Evolutionary conservation across 2,329 filamentous ascomycete genomes (phyloP).

Genomic region (Stagonosporopsis vannaccii): DNA sequence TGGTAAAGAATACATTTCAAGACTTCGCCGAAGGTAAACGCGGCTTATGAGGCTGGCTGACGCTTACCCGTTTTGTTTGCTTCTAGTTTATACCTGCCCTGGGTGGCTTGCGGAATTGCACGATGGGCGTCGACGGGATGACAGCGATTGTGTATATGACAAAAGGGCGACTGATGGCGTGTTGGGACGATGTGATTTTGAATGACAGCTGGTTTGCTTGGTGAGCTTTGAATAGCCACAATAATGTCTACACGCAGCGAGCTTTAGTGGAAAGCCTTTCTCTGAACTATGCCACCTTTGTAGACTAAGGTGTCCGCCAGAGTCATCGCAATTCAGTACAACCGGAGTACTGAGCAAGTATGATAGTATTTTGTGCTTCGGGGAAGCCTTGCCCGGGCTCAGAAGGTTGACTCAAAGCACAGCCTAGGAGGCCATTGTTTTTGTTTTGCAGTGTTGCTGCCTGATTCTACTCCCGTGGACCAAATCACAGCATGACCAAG

Average conservation of each 20-base stretch:
- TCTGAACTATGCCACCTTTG: neutral
- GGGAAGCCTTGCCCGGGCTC: neutral
- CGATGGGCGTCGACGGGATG: slow-evolving; percentile 42
- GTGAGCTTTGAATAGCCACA: slow-evolving; percentile 10
- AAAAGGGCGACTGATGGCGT: neutral
- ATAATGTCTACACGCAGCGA: slow-evolving; percentile 14
- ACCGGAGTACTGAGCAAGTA: neutral
- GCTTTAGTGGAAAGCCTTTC: neutral
- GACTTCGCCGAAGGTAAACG: slow-evolving; percentile 47
- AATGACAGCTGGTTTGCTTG: slow-evolving; percentile 5
- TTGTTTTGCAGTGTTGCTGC: neutral
- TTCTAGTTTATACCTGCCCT: slow-evolving; percentile 47
- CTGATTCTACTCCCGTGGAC: neutral
- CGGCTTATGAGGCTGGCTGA: slow-evolving; percentile 36
- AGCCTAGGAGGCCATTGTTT: neutral
- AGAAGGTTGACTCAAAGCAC: neutral
- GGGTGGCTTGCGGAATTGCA: slow-evolving; percentile 39
- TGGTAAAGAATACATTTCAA: slow-evolving; percentile 45
- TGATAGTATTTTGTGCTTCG: neutral
- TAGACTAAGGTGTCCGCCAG: neutral
- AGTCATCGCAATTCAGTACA: too few relatives aligned
- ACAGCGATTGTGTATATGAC: slow-evolving; percentile 13
- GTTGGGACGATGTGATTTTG: slow-evolving; percentile 6
- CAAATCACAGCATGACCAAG: neutral
- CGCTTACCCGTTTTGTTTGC: slow-evolving; percentile 39